Evolutionary conservation across 306 rosid species (phyloP), one percentile per base, ranked within the genome.

Genomic region (Vigna nakashimae): DNA sequence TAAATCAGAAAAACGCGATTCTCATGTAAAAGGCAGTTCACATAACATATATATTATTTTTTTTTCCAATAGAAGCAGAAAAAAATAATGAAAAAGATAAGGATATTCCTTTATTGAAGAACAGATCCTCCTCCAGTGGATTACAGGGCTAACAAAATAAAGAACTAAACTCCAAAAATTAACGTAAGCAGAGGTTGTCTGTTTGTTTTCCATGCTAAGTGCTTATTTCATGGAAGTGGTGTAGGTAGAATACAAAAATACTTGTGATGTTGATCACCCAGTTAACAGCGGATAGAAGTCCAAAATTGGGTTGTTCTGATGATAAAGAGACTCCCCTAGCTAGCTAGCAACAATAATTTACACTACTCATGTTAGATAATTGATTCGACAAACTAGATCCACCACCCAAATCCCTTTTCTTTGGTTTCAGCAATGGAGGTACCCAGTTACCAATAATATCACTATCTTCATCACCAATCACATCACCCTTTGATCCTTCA

Each of bases 371-470:
- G 38, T 84, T 75, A 64, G 96, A 91, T 4, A 91, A 86, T 57
- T 91, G 93, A 84, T 83, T 80, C 1, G 93, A 82, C 90, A 91
- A 84, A 51, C 75, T 90, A 69, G 97, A 89, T 26, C 65, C 86
- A 64, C 79, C 79, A 28, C 73, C 69, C 72, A 88, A 74, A 71
- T 70, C 82, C 38, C 80, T 76, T 66, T 70, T 86, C 59, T 48
- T 83, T 2, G 84, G 85, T 71, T 85, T 88, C 73, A 87, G 65
- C 58, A 65, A 74, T 22, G 92, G 86, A 72, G 89, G 88, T 14
- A 76, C 77, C 90, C 90, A 85, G 11, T 82, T 79, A 18, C 58
- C 66, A 72, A 71, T 13, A 40, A 15, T 7, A 52, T 24, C 34
- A 65, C 3, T 34, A 65, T 9, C 7, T 0, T 24, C 50, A 45